phyloP scores from a whole-genome alignment of 768 basidiomycete species.

The Tricholomella constricta region DNA sequence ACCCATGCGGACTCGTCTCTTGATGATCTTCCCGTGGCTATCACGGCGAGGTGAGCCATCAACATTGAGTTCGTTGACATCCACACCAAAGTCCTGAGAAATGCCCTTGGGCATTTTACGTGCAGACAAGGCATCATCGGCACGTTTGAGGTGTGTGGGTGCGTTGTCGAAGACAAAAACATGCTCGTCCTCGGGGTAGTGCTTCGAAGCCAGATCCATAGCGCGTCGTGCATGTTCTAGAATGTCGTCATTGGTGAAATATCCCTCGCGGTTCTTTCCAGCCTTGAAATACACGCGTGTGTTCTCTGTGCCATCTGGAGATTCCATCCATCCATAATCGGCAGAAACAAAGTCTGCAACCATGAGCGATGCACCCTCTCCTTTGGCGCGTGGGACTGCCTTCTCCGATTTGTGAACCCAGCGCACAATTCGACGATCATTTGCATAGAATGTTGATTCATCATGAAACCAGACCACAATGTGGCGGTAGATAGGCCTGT shows the following conservation, averaged over 20 bases:
- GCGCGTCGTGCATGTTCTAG: constrained; percentile 20
- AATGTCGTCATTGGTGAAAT: constrained; percentile 28
- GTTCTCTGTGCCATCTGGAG: constrained; percentile 18
- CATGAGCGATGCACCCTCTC: constrained; percentile 36
- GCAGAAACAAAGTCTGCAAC: constrained; percentile 37
- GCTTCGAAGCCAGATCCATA: constrained; percentile 21
- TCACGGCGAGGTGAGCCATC: background rate
- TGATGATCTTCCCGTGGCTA: background rate
- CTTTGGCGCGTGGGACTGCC: constrained; percentile 13
- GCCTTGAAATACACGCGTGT: constrained; percentile 23
- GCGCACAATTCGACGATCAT: constrained; percentile 23
- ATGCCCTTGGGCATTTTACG: constrained; percentile 3
- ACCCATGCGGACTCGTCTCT: background rate
- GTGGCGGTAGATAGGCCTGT: background rate
- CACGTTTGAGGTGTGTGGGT: constrained; percentile 24
- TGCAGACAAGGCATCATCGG: constrained; percentile 2
- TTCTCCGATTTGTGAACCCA: constrained; percentile 23
- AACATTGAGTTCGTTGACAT: background rate
- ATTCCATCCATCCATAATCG: constrained; percentile 29
- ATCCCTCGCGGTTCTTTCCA: constrained; percentile 28
- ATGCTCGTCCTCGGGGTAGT: constrained; percentile 21
- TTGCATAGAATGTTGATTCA: constrained; percentile 33
- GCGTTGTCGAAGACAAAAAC: constrained; percentile 27
- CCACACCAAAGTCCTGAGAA: background rate
- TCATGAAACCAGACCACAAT: constrained; percentile 18